Base-by-base conservation (phyloP, 2,329 filamentous ascomycete species). In the Colletotrichum sp. region DNA sequence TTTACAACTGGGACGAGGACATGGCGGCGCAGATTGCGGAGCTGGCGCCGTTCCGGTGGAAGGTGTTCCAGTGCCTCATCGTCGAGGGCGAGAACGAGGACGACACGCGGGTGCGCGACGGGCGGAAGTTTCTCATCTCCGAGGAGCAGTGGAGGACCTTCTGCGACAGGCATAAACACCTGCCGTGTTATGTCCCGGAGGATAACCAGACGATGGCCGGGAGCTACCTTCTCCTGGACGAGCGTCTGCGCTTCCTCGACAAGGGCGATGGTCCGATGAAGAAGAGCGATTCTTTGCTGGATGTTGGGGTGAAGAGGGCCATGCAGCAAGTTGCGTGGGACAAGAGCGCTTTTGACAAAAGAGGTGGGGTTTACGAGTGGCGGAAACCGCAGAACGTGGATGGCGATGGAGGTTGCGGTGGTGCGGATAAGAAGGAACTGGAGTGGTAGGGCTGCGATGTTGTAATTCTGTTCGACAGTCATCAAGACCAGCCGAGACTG, bases 1-100 rank as follows among this genome's bases (percentile, higher is more conserved):
- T 78, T 3, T 81, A 86, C 66, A 91, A 91, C 78, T 88, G 82
- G 80, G 69, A 86, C 4, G 89, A 92, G 80, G 87, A 89, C 76
- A 90, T 89, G 88, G 84, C 82, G 55, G 78, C 73, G 16, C 79
- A 77, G 6, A 84, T 91, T 9, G 71, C 78, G 16, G 57, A 78
- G 52, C 80, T 91, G 13, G 79, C 80, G 6, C 89, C 89, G 3
- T 90, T 89, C 75, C 86, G 90, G 0, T 91, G 89, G 89, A 91
- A 91, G 79, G 86, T 84, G 32, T 92, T 92, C 79, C 89, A 91
- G 78, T 86, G 87, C 7, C 83, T 92, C n/a, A 83, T 88, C 7
- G 88, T 91, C 4, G 83, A 81, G 16, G 89, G 88, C 3, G 89
- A 91, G 80, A 91, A 91, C 78, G 89, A 90, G 65, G 84, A 83